Base-by-base conservation (phyloP, 768 basidiomycete species). In the Russula griseocarnosa region DNA sequence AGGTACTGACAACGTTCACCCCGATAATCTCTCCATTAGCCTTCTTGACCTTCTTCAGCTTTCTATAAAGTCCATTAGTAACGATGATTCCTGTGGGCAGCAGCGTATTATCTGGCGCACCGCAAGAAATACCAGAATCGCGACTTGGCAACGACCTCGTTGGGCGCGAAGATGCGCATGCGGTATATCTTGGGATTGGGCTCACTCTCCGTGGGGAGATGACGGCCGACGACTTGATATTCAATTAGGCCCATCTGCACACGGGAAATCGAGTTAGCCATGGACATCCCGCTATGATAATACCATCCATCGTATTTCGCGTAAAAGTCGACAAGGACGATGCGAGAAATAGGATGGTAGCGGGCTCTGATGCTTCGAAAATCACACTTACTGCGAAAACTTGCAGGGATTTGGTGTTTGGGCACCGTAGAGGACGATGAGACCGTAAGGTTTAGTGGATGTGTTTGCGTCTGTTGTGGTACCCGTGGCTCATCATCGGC, bases 61-160 rank as follows among this genome's bases (percentile, higher is more conserved):
- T 90, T 77, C 95, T 91, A 70, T 3, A 36, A 32, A 10, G 50
- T 49, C 40, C 59, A 36, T 30, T 18, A 59, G 20, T 46, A 34
- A 40, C 14, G 18, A 20, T 9, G 34, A 5, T 18, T 28, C 20
- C 30, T 40, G 47, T 6, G n/a, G 34, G 44, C 36, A 30, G 16
- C 11, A 24, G 32, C 8, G 51, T 9, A 32, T 28, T 14, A 36
- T 28, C 28, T 14, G 10, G 66, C 86, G 71, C 68, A 90, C 90
- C 89, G 87, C 65, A 99, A 82, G 86, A 96, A 99, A 81, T 98
- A 98, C 96, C 97, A 98, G 89, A 97, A 99, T 65, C 96, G 88
- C 56, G 93, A 96, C 82, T 99, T 98, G 72, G 97, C 96, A 73
- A 99, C 94, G 69, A 98, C 94, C 67, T 97, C 93, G 76, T 98